Base-by-base conservation (phyloP, 345 rosid genomes). In the Eucalyptus cloeziana region DNA sequence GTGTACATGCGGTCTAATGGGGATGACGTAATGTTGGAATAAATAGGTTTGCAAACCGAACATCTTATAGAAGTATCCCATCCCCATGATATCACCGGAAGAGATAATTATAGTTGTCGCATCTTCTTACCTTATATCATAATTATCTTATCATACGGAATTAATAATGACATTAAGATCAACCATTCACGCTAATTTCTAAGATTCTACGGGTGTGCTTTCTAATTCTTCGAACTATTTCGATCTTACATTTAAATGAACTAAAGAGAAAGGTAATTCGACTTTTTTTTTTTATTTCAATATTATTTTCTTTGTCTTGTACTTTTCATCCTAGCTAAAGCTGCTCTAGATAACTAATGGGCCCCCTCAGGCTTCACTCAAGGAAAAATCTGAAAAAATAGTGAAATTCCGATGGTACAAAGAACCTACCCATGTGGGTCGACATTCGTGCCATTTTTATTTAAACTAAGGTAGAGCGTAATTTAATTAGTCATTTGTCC, bases 61-160 rank as follows among this genome's bases (percentile, higher is more conserved):
- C 37, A n/a, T 64, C 33, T n/a, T n/a, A 14, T n/a, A 7, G 8
- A 64, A 64, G 10, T 64, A 24, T n/a, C 9, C 0, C 17, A 16
- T 64, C 10, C 37, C 1, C 2, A 1, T 7, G 3, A 2, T 71
- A 71, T 37, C 14, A 71, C 0, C 2, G 1, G 3, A 37, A 12
- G 0, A 10, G 27, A 37, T 37, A 8, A 76, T 40, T 21, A 21
- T 10, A 1, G 1, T 2, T 11, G 30, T 43, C 16, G 1, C 15
- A 0, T 44, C 3, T 25, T 76, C 15, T 76, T 8, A 22, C 1
- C 8, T 21, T 19, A 33, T 33, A 1, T 11, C 6, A 33, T 33
- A 33, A 31, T 16, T 8, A 69, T 69, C 24, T 33, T 33, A 19
- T 67, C 22, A n/a, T 64, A 3, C 3, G 8, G 0, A n/a, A n/a